Evolutionary conservation across 2,329 filamentous ascomycete genomes (phyloP).

Genomic region (Trichoderma aggressivum): DNA sequence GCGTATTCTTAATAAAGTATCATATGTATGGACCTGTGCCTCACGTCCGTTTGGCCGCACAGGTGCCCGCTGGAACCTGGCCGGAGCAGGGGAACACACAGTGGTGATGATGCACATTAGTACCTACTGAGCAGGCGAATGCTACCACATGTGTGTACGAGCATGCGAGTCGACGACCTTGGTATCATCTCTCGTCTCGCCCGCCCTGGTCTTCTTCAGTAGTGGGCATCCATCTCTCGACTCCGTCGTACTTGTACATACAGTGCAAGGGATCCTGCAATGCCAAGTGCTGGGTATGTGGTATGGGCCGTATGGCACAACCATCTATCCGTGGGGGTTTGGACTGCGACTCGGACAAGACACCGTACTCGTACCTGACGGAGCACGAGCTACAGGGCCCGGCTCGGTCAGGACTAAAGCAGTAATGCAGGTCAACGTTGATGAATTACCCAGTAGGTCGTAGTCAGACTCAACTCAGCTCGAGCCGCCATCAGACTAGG

Average conservation of each 20-base stretch:
- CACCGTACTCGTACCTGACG: not conserved
- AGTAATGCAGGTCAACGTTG: conserved; percentile 12
- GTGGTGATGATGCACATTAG: not conserved
- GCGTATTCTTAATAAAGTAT: not conserved
- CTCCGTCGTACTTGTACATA: not conserved
- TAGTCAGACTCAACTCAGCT: conserved; percentile 7
- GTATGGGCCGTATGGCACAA: not conserved
- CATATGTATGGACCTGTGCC: not conserved
- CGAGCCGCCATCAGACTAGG: not conserved
- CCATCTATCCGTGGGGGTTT: not conserved
- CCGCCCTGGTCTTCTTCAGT: not conserved
- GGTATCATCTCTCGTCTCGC: not conserved
- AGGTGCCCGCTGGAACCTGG: not conserved
- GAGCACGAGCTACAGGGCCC: not conserved
- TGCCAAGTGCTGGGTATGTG: not conserved
- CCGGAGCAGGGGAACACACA: not conserved
- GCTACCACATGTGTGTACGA: not conserved
- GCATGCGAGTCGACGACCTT: conserved; percentile 9
- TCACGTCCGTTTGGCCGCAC: not conserved
- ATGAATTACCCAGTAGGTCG: conserved; percentile 3
- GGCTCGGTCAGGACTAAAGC: conserved; percentile 3
- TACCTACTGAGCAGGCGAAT: not conserved
- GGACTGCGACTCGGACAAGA: not conserved
- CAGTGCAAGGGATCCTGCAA: not conserved
- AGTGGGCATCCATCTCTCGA: not conserved